These are phyloP conservation scores for Carex arenaria DNA, from an alignment of 202 grass and related monocot species.

Conservation along the genomic window DNA sequence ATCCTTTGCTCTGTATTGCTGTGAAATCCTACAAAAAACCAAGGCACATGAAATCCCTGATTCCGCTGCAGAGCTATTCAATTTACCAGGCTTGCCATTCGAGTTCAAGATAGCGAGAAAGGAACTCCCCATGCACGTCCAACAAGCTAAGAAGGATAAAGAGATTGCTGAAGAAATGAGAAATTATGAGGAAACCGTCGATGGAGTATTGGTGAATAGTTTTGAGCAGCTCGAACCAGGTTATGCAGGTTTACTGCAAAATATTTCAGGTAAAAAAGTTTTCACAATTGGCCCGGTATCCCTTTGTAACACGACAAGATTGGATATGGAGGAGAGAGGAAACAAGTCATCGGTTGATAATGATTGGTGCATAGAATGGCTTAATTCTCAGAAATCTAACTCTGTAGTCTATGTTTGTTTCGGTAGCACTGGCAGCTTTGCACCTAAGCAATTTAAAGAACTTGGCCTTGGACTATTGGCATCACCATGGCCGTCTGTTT, in stretches of 20 bases:
- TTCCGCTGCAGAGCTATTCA: conserved; percentile 32
- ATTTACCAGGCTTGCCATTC: conserved; percentile 30
- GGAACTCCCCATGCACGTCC: conserved; percentile 43
- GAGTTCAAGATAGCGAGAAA: conserved; percentile 33
- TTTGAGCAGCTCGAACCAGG: conserved; percentile 58
- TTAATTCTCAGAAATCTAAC: conserved; percentile 36
- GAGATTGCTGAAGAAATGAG: background rate
- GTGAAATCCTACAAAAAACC: conserved; percentile 38
- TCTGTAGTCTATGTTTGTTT: conserved; percentile 73
- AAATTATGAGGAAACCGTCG: conserved; percentile 36
- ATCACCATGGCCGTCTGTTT: conserved; percentile 40
- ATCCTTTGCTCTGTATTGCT: conserved; percentile 51
- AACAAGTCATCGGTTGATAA: conserved; percentile 17
- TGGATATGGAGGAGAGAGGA: conserved; percentile 23
- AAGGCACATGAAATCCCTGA: conserved; percentile 29
- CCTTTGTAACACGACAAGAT: conserved; percentile 3
- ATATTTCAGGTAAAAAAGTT: conserved; percentile 29
- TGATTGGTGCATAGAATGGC: conserved; percentile 45
- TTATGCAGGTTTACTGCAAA: conserved; percentile 24
- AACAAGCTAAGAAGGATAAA: background rate
- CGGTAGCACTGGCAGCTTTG: conserved; percentile 37
- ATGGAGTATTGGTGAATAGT: conserved; percentile 64
- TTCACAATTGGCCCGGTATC: conserved; percentile 57
- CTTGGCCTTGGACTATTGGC: conserved; percentile 51
- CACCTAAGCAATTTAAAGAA: conserved; percentile 44